phyloP scores from a whole-genome alignment of 2,329 filamentous ascomycete species.

The Tolypocladium tundrense region DNA sequence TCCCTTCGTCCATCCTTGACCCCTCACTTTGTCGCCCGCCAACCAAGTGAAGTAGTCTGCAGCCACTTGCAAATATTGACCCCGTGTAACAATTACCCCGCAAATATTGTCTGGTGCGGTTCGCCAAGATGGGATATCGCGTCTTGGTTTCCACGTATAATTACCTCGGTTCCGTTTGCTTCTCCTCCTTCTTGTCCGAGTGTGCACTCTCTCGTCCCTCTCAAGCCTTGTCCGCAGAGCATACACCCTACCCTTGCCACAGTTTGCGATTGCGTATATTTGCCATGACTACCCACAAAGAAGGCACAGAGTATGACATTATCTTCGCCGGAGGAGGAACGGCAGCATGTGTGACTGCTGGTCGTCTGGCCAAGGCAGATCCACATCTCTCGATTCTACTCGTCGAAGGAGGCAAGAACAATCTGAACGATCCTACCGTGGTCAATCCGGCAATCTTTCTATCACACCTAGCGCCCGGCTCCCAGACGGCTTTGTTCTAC shows the following conservation, averaged over 20 bases:
- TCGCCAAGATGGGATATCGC: too few species aligned
- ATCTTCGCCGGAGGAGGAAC: conserved; percentile 16
- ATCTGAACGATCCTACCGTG: conserved; percentile 14
- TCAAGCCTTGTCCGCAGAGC: accelerated
- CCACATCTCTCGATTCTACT: conserved; percentile 15
- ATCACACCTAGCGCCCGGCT: conserved; percentile 9
- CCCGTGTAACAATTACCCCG: too few species aligned
- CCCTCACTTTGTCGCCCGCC: too few species aligned
- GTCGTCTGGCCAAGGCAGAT: conserved; percentile 14
- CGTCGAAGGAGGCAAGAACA: conserved; percentile 17
- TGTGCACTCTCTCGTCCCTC: background rate
- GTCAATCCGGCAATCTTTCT: conserved; percentile 12
- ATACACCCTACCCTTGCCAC: background rate
- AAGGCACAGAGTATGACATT: conserved; percentile 10
- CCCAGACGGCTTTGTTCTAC: conserved; percentile 12
- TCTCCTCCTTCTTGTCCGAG: background rate
- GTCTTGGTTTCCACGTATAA: background rate
- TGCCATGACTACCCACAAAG: conserved; percentile 6
- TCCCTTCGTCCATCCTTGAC: too few species aligned
- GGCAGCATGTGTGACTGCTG: conserved; percentile 15
- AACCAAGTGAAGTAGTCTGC: too few species aligned
- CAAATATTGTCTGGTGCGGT: too few species aligned
- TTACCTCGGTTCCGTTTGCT: background rate
- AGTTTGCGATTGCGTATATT: background rate
- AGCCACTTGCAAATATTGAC: too few species aligned